A percentile compares a stretch with the other conserved stretches of the same genome.
Evolutionary conservation across 2,329 filamentous ascomycete species (phyloP).

Genomic region (Ceratocystis alfenasii): DNA sequence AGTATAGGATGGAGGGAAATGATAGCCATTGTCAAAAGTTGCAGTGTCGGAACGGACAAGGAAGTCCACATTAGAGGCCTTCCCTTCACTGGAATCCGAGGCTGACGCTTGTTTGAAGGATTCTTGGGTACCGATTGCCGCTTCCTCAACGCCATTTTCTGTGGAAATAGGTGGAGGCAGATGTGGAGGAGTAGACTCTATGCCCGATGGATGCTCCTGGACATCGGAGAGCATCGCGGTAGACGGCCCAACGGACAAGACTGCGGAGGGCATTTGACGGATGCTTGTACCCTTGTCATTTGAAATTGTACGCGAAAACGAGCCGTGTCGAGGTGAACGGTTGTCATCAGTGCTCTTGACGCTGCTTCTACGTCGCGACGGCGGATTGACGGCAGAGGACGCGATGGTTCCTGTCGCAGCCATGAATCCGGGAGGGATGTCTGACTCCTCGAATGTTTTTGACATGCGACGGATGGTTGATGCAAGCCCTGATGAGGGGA

Average conservation of each 20-base stretch:
- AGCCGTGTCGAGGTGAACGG: conserved; percentile 11
- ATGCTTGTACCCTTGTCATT: background rate
- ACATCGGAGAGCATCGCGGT: conserved; percentile 13
- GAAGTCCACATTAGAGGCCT: background rate
- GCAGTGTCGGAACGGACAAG: conserved; percentile 26
- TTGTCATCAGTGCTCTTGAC: conserved; percentile 19
- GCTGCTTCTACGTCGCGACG: conserved; percentile 21
- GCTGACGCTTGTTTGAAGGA: background rate
- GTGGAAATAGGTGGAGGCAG: background rate
- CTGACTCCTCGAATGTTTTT: conserved; percentile 35
- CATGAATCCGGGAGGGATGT: conserved; percentile 37
- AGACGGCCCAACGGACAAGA: background rate
- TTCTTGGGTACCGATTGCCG: background rate
- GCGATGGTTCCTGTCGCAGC: conserved; percentile 38
- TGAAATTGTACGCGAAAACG: conserved; percentile 13
- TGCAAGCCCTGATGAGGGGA: conserved; percentile 9
- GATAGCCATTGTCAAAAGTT: conserved; percentile 51
- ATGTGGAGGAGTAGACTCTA: background rate
- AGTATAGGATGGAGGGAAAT: conserved; percentile 50
- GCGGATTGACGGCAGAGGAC: conserved; percentile 29
- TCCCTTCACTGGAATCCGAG: background rate
- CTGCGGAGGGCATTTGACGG: conserved; percentile 14
- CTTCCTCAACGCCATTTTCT: background rate
- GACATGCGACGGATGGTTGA: conserved; percentile 28
- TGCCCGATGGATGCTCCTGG: conserved; percentile 15